A percentile compares a stretch with the other conserved stretches of the same genome.
phyloP scores from a whole-genome alignment of 2,329 filamentous ascomycete genomes.

The Daldinia sp. region DNA sequence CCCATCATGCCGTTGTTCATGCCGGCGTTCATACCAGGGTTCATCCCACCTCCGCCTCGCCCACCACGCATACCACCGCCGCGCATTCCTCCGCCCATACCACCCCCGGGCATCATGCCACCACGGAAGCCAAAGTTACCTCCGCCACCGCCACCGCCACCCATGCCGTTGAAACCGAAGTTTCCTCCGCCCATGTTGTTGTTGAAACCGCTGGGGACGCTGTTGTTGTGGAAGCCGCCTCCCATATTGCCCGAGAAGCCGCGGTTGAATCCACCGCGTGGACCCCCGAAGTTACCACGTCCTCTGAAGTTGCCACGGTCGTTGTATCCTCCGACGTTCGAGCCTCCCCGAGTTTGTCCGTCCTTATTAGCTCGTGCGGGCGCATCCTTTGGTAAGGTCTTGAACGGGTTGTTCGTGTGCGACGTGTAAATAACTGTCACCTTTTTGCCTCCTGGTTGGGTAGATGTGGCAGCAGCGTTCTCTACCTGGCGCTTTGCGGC shows the following conservation, averaged over 20 bases:
- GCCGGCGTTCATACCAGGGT: conserved; percentile 42
- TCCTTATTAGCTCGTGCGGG: conserved; percentile 74
- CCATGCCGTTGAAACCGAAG: conserved; percentile 43
- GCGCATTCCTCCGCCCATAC: conserved; percentile 45
- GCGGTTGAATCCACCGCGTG: conserved; percentile 46
- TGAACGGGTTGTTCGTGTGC: conserved; percentile 84
- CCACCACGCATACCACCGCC: conserved; percentile 46
- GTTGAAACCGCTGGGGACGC: conserved; percentile 43
- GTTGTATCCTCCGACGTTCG: conserved; percentile 59
- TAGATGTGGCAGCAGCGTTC: conserved; percentile 58
- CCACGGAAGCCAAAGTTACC: conserved; percentile 46
- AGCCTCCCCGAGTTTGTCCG: conserved; percentile 58
- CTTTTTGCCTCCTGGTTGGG: conserved; percentile 70
- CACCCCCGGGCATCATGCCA: conserved; percentile 46
- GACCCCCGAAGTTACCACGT: conserved; percentile 44
- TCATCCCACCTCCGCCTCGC: conserved; percentile 42
- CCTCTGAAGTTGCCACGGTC: conserved; percentile 49
- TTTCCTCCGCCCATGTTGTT: conserved; percentile 45
- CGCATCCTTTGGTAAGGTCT: conserved; percentile 87
- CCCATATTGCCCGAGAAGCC: conserved; percentile 45
- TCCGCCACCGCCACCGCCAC: conserved; percentile 38
- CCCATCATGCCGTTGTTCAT: conserved; percentile 47
- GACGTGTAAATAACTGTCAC: conserved; percentile 78
- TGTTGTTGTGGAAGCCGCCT: conserved; percentile 45
- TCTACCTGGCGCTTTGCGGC: conserved; percentile 86